Evolutionary conservation across 345 rosid genomes (phyloP).

Genomic region (Aquilaria malaccensis): DNA sequence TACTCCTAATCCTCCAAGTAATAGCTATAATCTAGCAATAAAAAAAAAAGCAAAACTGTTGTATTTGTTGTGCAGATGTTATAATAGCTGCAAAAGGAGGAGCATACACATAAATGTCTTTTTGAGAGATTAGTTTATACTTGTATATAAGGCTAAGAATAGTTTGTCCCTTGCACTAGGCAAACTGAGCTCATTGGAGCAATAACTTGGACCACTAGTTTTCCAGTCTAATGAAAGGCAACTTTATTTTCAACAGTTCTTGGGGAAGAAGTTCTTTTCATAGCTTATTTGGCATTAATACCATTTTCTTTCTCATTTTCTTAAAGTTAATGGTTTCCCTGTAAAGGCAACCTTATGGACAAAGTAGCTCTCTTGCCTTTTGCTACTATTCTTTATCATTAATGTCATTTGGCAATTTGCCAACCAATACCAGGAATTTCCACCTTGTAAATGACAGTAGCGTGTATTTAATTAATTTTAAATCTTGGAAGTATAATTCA

Average conservation of each 20-base stretch:
- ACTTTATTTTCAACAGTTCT: constrained; percentile 12
- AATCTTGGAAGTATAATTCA: too few relatives aligned
- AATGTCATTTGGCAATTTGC: too few relatives aligned
- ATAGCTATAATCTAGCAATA: background rate
- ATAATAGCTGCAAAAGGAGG: background rate
- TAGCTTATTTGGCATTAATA: background rate
- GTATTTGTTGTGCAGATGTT: background rate
- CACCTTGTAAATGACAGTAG: too few relatives aligned
- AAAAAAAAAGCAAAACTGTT: background rate
- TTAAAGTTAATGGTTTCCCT: constrained; percentile 8
- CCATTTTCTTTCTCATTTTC: background rate
- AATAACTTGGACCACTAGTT: constrained; percentile 15
- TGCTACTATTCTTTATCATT: too few relatives aligned
- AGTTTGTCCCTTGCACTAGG: background rate
- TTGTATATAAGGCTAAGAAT: constrained; percentile 7
- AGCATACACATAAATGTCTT: background rate
- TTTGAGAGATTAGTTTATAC: background rate
- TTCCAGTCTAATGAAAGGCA: constrained; percentile 2
- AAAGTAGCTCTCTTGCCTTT: background rate
- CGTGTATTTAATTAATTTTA: too few relatives aligned
- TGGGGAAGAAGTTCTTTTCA: constrained; percentile 1
- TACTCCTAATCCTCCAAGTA: too few relatives aligned
- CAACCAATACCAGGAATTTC: too few relatives aligned
- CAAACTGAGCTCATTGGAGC: constrained; percentile 10
- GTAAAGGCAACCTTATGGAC: background rate